A percentile compares a stretch with the other conserved stretches of the same genome.
Conservation (phyloP, 1,284 basidiomycete genomes). For the Sporisorium graminicola region DNA sequence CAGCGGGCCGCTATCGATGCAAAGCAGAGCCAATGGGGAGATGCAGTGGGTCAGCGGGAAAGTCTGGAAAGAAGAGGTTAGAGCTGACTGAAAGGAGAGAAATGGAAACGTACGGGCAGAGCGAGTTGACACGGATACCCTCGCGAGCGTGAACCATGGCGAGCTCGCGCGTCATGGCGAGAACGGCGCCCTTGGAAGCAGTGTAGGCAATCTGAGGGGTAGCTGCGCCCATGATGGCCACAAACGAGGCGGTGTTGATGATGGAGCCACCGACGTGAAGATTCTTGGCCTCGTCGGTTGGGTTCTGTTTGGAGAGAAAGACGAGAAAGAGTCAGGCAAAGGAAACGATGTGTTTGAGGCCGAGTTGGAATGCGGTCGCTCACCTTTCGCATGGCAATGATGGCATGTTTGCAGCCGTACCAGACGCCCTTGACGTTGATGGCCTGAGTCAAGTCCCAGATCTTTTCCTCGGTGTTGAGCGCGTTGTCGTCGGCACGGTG, state of each 20-base stretch:
- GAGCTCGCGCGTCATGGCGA: constrained; percentile 96
- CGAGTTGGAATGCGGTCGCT: not conserved
- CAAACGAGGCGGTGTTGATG: constrained; percentile 97
- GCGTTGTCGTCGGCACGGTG: constrained; percentile 93
- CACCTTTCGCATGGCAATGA: constrained; percentile 87
- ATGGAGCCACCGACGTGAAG: constrained; percentile 88
- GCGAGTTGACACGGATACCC: constrained; percentile 92
- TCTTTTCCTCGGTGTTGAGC: constrained; percentile 91
- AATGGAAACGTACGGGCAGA: constrained; percentile 77
- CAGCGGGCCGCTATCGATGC: constrained; percentile 71
- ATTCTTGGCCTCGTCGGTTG: constrained; percentile 80
- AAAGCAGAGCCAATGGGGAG: not conserved
- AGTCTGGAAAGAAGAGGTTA: no score
- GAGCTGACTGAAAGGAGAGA: not conserved
- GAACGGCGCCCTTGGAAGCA: constrained; percentile 83
- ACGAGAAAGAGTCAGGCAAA: not conserved
- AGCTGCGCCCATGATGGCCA: constrained; percentile 90
- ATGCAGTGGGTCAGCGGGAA: not conserved
- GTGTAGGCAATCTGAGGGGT: constrained; percentile 91
- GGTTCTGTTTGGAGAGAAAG: constrained; percentile 72
- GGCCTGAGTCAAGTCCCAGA: constrained; percentile 82
- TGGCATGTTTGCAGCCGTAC: constrained; percentile 96
- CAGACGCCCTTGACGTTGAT: constrained; percentile 98
- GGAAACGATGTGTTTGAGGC: not conserved
- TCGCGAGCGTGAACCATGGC: constrained; percentile 97